Evolutionary conservation across 371 early-diverging fungal genomes (phyloP), one percentile per base, ranked within the genome.

Genomic region (Mortierella sp.): DNA sequence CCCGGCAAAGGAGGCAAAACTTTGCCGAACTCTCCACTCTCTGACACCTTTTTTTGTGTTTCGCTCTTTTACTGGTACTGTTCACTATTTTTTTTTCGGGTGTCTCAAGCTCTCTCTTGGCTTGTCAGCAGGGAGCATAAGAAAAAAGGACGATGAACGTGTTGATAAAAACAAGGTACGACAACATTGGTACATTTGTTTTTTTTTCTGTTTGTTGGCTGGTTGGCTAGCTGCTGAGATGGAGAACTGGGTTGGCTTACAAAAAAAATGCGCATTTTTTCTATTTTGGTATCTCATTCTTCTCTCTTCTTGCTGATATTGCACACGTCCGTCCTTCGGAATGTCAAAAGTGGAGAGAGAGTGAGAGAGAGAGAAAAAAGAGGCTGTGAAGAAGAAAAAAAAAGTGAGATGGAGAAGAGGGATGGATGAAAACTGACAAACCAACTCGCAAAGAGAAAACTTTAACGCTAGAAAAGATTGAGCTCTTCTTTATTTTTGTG

Each of bases 301-400:
- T 64, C 19, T 37, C 34, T 31, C 21, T 3, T 37, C 64, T 37
- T 31, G n/a, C 61, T 43, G 8, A 6, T 5, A 13, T 64, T 5
- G n/a, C 48, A 50, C 50, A 13, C 64, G 37, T 26, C n/a, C 8
- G 2, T 21, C 19, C 24, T 64, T 64, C 64, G 64, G 64, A 64
- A 64, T 24, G 40, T 64, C 64, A 64, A 64, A 64, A 64, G 64
- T 64, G 64, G 71, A 28, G 48, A 34, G 28, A 71, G 48, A 13
- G 26, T 3, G 26, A 24, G 19, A 44, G 26, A 10, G 2, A 1
- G n/a, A 70, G 26, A 70, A 28, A 70, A 53, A 59, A 59, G 59
- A 59, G 59, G 59, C 59, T 59, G 34, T 59, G 59, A 59, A 10
- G 28, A 57, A 26, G 5, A 46, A 46, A 46, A 46, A 46, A 46